Evolutionary conservation across 2,329 filamentous ascomycete genomes (phyloP).

Genomic region (Chaetomium globosum): DNA sequence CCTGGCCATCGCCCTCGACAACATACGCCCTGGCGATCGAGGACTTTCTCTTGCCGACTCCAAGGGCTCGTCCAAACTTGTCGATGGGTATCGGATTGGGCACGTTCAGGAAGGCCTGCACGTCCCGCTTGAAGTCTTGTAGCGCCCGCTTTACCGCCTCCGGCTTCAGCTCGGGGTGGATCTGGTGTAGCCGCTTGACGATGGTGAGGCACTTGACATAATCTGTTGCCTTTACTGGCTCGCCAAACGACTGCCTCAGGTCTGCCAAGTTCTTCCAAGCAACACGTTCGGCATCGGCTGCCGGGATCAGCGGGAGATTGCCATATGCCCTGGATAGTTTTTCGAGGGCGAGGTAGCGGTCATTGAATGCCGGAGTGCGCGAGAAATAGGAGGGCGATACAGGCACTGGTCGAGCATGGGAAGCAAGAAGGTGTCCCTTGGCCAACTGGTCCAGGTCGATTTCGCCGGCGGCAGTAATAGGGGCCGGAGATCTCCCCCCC

Average conservation of each 20-base stretch:
- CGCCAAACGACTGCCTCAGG: slow-evolving; percentile 71
- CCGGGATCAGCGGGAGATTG: slow-evolving; percentile 68
- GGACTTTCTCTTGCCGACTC: slow-evolving; percentile 83
- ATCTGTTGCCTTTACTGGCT: slow-evolving; percentile 73
- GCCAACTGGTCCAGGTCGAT: slow-evolving; percentile 38
- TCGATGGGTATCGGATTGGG: slow-evolving; percentile 70
- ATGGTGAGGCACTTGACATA: slow-evolving; percentile 77
- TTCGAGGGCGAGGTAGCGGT: slow-evolving; percentile 75
- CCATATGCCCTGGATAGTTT: slow-evolving; percentile 71
- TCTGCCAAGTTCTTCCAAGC: slow-evolving; percentile 80
- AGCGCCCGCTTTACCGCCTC: slow-evolving; percentile 67
- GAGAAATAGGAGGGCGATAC: slow-evolving; percentile 94
- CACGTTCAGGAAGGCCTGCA: slow-evolving; percentile 69
- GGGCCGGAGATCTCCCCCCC: background rate
- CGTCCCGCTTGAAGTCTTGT: slow-evolving; percentile 70
- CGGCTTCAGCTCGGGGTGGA: slow-evolving; percentile 77
- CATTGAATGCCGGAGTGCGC: slow-evolving; percentile 80
- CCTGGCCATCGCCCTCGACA: slow-evolving; percentile 89
- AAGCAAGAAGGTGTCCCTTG: slow-evolving; percentile 36
- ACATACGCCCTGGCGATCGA: slow-evolving; percentile 83
- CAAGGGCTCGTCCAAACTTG: slow-evolving; percentile 74
- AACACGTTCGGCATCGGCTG: slow-evolving; percentile 68
- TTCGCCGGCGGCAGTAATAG: slow-evolving; percentile 30
- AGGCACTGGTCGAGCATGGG: slow-evolving; percentile 74
- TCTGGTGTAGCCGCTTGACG: slow-evolving; percentile 79